Evolutionary conservation across 352 stramenopile genomes (phyloP).

Genomic region (Globisporangium heterothallicum): DNA sequence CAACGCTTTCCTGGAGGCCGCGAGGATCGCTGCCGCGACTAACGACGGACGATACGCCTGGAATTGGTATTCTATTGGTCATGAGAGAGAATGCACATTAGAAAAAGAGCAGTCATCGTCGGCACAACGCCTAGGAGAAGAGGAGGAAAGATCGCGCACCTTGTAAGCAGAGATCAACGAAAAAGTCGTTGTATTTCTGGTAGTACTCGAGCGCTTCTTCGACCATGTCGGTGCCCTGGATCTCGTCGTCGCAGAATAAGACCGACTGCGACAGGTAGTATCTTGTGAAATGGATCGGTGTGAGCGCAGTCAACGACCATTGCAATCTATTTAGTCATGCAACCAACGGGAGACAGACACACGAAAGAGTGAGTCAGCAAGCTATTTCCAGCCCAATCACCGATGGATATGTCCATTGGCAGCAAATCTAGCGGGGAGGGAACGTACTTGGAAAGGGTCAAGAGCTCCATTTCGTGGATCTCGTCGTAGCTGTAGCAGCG

Average conservation of each 20-base stretch:
- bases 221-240: constrained; percentile 65
- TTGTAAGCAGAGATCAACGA: constrained; percentile 80
- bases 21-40: constrained; percentile 68
- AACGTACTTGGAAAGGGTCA: constrained; percentile 43
- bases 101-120: neutral
- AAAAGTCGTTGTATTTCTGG: constrained; percentile 83
- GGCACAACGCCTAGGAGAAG: neutral
- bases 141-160: constrained; percentile 2
- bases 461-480: constrained; percentile 71
- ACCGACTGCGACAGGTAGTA: constrained; percentile 77
- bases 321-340: constrained; percentile 66
- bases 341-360: constrained; percentile 8
- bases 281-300: constrained; percentile 74
- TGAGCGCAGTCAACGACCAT: constrained; percentile 66
- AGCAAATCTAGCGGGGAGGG: neutral
- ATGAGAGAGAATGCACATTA: neutral
- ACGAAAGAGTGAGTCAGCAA: constrained; percentile 10
- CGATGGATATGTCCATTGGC: no score
- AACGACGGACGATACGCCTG: constrained; percentile 81
- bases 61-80: constrained; percentile 79
- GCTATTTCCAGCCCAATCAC: constrained; percentile 5
- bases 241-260: constrained; percentile 72
- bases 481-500: constrained; percentile 80
- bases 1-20: constrained; percentile 69
- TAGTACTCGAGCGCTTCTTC: constrained; percentile 78